Evolutionary conservation across 257 asterid species (phyloP).

Genomic region (Nicotiana benthamiana): DNA sequence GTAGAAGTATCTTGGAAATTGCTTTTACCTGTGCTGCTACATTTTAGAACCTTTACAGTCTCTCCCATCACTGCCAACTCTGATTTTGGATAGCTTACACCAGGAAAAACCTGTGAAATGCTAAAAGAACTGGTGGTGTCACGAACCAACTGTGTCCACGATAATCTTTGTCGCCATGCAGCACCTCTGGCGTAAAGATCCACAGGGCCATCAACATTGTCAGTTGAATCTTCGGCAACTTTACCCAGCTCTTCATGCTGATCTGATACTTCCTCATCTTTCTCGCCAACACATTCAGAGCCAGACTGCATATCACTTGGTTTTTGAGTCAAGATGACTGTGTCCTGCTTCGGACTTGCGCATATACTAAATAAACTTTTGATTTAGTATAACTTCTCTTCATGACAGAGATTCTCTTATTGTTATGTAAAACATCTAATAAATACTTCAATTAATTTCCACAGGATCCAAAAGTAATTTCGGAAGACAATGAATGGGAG

Average conservation of each 20-base stretch:
- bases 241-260: conserved; percentile 16
- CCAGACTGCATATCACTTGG: background rate
- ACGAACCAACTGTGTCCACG: conserved; percentile 64
- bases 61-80: conserved; percentile 9
- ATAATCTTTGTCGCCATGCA: conserved; percentile 46
- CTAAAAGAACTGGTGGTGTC: conserved; percentile 46
- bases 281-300: conserved; percentile 10
- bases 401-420: too few species aligned
- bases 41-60: conserved; percentile 11
- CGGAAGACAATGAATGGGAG: background rate
- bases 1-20: conserved; percentile 9
- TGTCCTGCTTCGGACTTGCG: too few species aligned
- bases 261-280: conserved; percentile 3
- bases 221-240: conserved; percentile 19
- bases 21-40: conserved; percentile 5
- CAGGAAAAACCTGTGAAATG: conserved; percentile 55
- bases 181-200: conserved; percentile 40
- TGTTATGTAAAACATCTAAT: too few species aligned
- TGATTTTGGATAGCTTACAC: conserved; percentile 24
- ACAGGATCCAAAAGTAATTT: background rate
- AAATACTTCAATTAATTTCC: too few species aligned
- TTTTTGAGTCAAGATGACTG: too few species aligned
- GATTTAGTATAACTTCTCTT: too few species aligned
- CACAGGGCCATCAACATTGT: conserved; percentile 17
- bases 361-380: too few species aligned